A percentile compares a stretch with the other conserved stretches of the same genome.
phyloP scores from a whole-genome alignment of 164 flowering plant species.

The Sextonia rubra region DNA sequence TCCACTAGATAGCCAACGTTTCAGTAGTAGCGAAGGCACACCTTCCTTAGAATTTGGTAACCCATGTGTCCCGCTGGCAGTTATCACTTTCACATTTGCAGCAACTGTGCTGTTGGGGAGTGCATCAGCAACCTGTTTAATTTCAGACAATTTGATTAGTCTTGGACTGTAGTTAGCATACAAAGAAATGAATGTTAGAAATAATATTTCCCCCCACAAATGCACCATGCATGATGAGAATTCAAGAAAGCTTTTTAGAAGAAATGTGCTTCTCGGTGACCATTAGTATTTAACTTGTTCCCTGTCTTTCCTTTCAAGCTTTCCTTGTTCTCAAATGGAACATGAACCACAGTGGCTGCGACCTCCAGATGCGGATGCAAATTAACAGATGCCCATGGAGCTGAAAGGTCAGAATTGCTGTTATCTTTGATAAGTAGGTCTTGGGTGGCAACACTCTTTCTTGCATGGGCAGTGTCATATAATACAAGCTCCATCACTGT shows the following conservation, averaged over 20 bases:
- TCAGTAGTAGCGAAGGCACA: conserved; percentile 68
- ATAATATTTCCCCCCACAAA: background rate
- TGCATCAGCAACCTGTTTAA: conserved; percentile 5
- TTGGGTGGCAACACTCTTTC: conserved; percentile 28
- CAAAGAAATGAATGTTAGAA: background rate
- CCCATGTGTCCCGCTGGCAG: conserved; percentile 73
- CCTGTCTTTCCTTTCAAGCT: conserved; percentile 46
- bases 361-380: conserved; percentile 63
- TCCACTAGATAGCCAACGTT: conserved; percentile 91
- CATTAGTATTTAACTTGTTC: conserved; percentile 19
- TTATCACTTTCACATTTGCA: conserved; percentile 55
- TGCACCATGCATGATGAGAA: background rate
- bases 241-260: background rate
- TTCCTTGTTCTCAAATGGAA: conserved; percentile 62
- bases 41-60: conserved; percentile 44
- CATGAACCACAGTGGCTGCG: conserved; percentile 69
- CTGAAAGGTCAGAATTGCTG: conserved; percentile 19
- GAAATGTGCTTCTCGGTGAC: conserved; percentile 20
- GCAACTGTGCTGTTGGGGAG: conserved; percentile 9
- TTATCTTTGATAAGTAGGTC: conserved; percentile 17
- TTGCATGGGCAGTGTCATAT: conserved; percentile 61
- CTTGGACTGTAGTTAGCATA: background rate
- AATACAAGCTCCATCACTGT: conserved; percentile 78
- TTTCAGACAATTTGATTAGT: background rate
- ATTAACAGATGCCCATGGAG: conserved; percentile 44